Evolutionary conservation across 148 eudicot genomes (phyloP), one percentile per base, ranked within the genome.

Genomic region (Rhododendron ovatum): DNA sequence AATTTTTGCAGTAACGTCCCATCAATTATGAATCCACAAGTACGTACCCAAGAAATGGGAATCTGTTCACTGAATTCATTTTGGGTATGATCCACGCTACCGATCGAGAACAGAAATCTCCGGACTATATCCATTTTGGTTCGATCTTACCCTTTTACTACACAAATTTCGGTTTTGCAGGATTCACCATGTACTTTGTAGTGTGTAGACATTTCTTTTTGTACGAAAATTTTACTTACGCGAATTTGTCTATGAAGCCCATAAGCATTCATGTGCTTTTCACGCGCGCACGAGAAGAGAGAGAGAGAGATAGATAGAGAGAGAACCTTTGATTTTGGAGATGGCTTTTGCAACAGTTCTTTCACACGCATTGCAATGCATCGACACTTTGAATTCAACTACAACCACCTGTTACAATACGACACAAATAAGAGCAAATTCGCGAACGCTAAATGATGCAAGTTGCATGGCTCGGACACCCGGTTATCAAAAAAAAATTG

Each of bases 311-410:
- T 74, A 82, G 61, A n/a, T 35, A 71, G 83, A 45, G 75, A 37
- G 45, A 85, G 57, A 3, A 91, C 93, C 92, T 90, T 91, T 90
- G 87, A 91, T 86, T 77, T 90, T 90, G 65, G 90, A 90, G 63
- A 91, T 90, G 90, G 86, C 88, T 86, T 90, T 89, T 53, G 93
- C 91, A 75, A 91, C 87, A 2, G 80, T 82, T 88, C 86, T 90
- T 86, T 90, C 93, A 39, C 93, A 91, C 26, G 87, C 91, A 83
- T 88, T 83, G 50, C 93, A 91, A 81, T 91, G 88, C 93, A 91
- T 91, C 24, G 90, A 88, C 28, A 91, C 82, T 30, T 57, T 85
- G 30, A 84, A 91, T 78, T 90, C 89, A 35, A 82, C 92, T 14
- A 28, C 84, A 45, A 89, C 89, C 80, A 85, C 87, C 92, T 88